Conservation (phyloP, 2,329 filamentous ascomycete species). For the Botrytis tulipae region DNA sequence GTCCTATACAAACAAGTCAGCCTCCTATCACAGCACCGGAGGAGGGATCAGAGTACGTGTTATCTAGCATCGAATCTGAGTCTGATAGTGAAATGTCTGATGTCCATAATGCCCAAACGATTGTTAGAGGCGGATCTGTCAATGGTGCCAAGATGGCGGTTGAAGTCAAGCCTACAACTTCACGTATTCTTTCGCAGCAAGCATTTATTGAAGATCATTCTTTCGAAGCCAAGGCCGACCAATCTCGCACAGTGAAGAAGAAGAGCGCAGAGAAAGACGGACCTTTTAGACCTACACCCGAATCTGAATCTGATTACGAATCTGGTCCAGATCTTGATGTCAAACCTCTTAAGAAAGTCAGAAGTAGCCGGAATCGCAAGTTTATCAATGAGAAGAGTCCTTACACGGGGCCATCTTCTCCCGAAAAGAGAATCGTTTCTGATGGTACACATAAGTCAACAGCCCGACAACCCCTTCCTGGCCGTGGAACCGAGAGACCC, state of each 20-base stretch:
- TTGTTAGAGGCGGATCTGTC: neutral
- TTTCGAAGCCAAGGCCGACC: neutral
- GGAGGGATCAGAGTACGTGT: constrained; percentile 8
- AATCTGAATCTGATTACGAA: constrained; percentile 26
- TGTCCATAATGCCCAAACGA: neutral
- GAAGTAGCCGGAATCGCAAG: constrained; percentile 20
- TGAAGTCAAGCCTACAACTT: constrained; percentile 9
- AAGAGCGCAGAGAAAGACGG: constrained; percentile 31
- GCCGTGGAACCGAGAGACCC: constrained; percentile 25
- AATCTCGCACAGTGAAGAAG: constrained; percentile 12
- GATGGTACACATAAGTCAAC: constrained; percentile 6
- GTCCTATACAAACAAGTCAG: neutral
- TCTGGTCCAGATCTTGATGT: constrained; percentile 15
- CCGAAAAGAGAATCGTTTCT: constrained; percentile 9
- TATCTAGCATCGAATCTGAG: constrained; percentile 19
- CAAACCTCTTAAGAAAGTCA: constrained; percentile 10
- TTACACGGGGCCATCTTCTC: constrained; percentile 24
- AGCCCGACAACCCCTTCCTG: constrained; percentile 23
- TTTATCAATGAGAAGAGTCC: constrained; percentile 21
- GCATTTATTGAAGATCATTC: neutral
- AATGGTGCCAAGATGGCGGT: constrained; percentile 1
- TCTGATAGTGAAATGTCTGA: constrained; percentile 14
- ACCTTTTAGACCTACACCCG: constrained; percentile 25
- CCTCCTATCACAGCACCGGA: neutral
- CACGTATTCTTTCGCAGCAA: neutral